Base-by-base conservation (phyloP, 2,329 filamentous ascomycete genomes). In the Ophiostoma tasmaniense region DNA sequence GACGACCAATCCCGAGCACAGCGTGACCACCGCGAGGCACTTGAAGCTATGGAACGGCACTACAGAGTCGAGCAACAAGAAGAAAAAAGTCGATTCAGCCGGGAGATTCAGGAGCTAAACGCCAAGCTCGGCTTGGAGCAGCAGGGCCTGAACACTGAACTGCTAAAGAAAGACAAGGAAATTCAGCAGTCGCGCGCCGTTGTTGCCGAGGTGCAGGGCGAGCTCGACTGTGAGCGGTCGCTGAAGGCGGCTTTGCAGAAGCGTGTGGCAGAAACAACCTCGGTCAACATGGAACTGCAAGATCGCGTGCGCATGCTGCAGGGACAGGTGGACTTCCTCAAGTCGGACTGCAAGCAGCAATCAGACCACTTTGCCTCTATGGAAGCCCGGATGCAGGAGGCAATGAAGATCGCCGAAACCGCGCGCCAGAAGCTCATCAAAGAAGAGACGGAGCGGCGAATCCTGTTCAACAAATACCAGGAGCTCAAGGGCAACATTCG, bases 401-500 rank as follows among this genome's bases (percentile, higher is more conserved):
- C 93, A 0, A 79, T 92, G 30, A 84, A 85, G 17, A 81, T 85
- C 25, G 91, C 90, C 0, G 87, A 90, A 37, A 84, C 86, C 45
- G 88, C 91, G 0, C 88, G 90, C 69, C 87, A 92, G 73, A 97
- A 95, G 76, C 83, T 99, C 35, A 89, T 95, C 72, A 92, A 90
- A 75, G 95, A 98, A 76, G 95, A 99, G 79, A 95, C 91, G 0
- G 83, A 97, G 66, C 88, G 95, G 17, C 87, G 95, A 28, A 94
- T 96, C 74, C 85, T 99, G 0, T 97, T 98, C 81, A 98, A 98
- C 79, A 95, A 96, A 77, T 94, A 99, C 64, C 93, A 99, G 77
- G 95, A 99, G 76, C 86, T 99, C 70, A 97, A 97, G 78, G 95
- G 95, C 74, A 99, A 99, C 76, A 99, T 99, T 75, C 90, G 95